Evolutionary conservation across 202 grass and related monocot genomes (phyloP), one percentile per base, ranked within the genome.

Genomic region (Panicum virgatum): DNA sequence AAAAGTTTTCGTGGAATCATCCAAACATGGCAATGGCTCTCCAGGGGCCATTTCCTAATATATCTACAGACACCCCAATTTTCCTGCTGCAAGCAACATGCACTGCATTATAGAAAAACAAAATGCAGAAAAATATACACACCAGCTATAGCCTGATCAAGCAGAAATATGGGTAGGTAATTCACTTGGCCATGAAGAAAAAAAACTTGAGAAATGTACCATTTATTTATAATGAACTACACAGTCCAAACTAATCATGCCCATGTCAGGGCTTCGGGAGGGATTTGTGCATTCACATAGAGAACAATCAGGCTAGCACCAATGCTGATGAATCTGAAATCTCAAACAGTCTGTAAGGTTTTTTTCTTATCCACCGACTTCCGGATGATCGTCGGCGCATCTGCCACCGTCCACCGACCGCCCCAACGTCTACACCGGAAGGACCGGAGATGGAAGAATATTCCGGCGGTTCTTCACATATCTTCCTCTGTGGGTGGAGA

Each of bases 31-130:
- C n/a, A n/a, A n/a, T n/a, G 47, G 15, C 51, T 23, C 32, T 85
- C n/a, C 10, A 52, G 12, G 61, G 42, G 34, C 12, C 43, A 26
- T 56, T 80, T 67, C 54, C 62, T 69, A 46, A 43, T 56, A 76
- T 80, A 79, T 60, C 11, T 80, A 37, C 18, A 38, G 40, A 18
- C 22, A 15, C 46, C 56, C 16, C n/a, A 71, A 40, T 89, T 70
- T 76, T 70, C 11, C 9, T 72, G 2, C 48, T 61, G 66, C 87
- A 89, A 89, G 78, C 83, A 86, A 78, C 83, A 48, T 60, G 56
- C 11, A 43, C 16, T 69, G 80, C 0, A 70, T 62, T 71, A 47
- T 34, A 56, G 13, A 54, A 32, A 53, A 42, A 57, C 43, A 13
- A 36, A 46, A 39, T 5, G 54, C 38, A 22, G 40, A 65, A 36